Conservation (phyloP, 805 yeast species). For the Blastobotrys muscicola region DNA sequence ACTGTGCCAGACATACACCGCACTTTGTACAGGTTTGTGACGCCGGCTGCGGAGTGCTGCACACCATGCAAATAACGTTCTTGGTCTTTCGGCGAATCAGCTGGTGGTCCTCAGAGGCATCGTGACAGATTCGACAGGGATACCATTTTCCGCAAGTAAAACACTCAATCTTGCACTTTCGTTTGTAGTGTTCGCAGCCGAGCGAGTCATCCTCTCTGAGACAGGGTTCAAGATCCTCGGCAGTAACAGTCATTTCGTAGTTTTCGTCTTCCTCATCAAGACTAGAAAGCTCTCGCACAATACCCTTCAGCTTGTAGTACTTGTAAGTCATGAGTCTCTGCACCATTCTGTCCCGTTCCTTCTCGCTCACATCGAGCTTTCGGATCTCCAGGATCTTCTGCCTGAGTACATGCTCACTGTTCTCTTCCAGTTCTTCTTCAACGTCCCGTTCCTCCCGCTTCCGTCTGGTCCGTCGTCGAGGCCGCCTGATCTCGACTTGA, state of each 20-base stretch:
- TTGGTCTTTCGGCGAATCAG: constrained; percentile 49
- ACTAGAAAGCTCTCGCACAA: constrained; percentile 5
- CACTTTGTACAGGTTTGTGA: constrained; percentile 61
- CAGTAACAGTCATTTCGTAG: constrained; percentile 9
- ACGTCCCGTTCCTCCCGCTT: constrained; percentile 4
- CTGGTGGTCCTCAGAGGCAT: constrained; percentile 52
- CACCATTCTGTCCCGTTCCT: constrained; percentile 26
- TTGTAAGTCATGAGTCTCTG: constrained; percentile 30
- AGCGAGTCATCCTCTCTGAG: constrained; percentile 35
- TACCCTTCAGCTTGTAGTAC: constrained; percentile 16
- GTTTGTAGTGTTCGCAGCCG: constrained; percentile 78
- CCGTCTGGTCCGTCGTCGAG: constrained; percentile 10
- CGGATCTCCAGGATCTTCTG: constrained; percentile 24
- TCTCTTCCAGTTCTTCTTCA: background rate
- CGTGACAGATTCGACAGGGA: constrained; percentile 78
- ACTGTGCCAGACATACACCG: constrained; percentile 55
- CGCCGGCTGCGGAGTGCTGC: constrained; percentile 69
- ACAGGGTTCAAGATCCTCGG: constrained; percentile 38
- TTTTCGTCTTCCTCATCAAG: constrained; percentile 1
- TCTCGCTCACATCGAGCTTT: constrained; percentile 22
- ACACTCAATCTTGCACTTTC: constrained; percentile 80
- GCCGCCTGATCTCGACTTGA: constrained; percentile 41
- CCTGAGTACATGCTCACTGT: constrained; percentile 17
- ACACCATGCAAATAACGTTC: constrained; percentile 73
- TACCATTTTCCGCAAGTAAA: constrained; percentile 65